Evolutionary conservation across 495 filamentous ascomycete genomes (phyloP).

Genomic region (Daldinia concentrica): DNA sequence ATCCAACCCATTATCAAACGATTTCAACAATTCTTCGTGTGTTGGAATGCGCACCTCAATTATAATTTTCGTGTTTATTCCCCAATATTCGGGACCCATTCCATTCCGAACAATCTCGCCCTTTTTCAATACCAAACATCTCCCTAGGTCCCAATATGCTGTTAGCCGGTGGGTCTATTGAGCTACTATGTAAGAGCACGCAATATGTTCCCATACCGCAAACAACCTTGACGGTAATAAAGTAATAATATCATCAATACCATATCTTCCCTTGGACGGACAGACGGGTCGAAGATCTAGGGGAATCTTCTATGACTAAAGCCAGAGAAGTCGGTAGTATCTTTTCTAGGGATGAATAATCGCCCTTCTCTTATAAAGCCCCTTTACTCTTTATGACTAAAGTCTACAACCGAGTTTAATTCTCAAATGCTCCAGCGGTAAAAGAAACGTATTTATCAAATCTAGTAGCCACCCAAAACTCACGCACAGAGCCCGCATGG

Average conservation of each 20-base stretch:
- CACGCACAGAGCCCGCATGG: background rate
- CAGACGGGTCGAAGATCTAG: background rate
- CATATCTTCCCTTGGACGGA: background rate
- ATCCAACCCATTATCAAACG: slow-evolving; percentile 12
- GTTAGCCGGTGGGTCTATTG: background rate
- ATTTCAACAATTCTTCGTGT: slow-evolving; percentile 9
- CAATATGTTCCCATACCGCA: background rate
- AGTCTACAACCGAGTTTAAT: background rate
- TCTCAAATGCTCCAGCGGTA: background rate
- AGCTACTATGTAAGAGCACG: background rate
- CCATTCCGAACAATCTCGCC: slow-evolving; percentile 11
- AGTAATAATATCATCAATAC: background rate
- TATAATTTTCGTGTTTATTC: slow-evolving; percentile 1
- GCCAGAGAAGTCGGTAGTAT: background rate
- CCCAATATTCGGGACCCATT: slow-evolving; percentile 13
- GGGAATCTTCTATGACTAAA: background rate
- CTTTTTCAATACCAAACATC: slow-evolving; percentile 4
- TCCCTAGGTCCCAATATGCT: background rate
- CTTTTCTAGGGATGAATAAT: background rate
- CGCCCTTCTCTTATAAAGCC: background rate
- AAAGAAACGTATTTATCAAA: too few relatives aligned
- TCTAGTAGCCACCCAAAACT: background rate
- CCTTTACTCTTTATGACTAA: background rate
- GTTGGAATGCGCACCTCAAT: slow-evolving; percentile 23
- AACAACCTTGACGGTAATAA: background rate